These are phyloP conservation scores for Choiromyces venosus DNA, from an alignment of 495 filamentous ascomycete genomes.

Conservation along the genomic window DNA sequence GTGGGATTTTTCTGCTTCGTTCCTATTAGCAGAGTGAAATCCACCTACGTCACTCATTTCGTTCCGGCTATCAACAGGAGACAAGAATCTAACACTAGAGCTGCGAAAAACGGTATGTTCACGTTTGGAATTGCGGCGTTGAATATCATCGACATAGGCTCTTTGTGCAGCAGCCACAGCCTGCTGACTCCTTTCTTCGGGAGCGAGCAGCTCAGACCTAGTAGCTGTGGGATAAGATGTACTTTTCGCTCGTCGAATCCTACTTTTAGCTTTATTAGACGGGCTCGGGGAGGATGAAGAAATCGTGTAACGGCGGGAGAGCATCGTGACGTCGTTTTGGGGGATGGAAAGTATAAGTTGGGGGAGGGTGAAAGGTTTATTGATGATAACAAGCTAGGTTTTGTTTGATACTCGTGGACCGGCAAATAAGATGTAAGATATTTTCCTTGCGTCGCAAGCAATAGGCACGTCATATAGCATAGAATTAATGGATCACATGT, in stretches of 20 bases:
- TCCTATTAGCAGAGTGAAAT: background rate
- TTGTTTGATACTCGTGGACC: background rate
- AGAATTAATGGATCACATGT: background rate
- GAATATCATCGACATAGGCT: conserved; percentile 34
- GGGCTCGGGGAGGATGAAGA: conserved; percentile 20
- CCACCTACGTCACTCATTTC: background rate
- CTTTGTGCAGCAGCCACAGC: conserved; percentile 39
- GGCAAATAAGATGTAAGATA: background rate
- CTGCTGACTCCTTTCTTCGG: conserved; percentile 33
- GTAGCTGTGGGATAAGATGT: conserved; percentile 33
- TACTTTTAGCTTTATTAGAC: conserved; percentile 2
- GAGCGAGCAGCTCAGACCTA: conserved; percentile 33
- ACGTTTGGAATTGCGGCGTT: conserved; percentile 12
- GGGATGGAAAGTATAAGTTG: background rate
- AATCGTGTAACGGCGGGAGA: conserved; percentile 31
- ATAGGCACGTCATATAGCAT: background rate
- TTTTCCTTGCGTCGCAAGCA: background rate
- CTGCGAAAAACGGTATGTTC: conserved; percentile 5
- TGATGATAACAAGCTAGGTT: conserved; percentile 1
- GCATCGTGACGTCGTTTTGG: conserved; percentile 18
- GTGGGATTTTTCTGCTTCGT: background rate
- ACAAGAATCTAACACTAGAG: conserved; percentile 29
- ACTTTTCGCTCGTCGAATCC: conserved; percentile 31
- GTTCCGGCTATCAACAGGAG: conserved; percentile 18
- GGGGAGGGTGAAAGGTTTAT: background rate